Evolutionary conservation across 768 basidiomycete genomes (phyloP), one percentile per base, ranked within the genome.

Genomic region (Rhizopogon roseolus): DNA sequence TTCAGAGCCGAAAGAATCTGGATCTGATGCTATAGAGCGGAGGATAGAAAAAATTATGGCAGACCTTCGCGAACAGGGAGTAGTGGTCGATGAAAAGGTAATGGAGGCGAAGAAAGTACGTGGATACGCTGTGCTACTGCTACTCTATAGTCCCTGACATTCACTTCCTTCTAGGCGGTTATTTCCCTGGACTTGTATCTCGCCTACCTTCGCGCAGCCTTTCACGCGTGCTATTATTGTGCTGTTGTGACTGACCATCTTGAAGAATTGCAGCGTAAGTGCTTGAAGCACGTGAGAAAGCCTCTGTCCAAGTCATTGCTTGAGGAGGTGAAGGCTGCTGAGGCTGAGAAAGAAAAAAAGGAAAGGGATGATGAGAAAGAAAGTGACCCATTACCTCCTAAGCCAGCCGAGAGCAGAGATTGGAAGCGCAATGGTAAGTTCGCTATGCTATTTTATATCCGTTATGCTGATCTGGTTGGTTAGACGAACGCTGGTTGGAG

Each of bases 151-250:
- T 55, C 49, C 45, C 36, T 48, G 43, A 48, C 46, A 22, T 48
- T 22, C 54, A 63, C 49, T 57, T 62, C 50, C 32, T 55, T 62
- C 37, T 66, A 93, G 90, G 83, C 84, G 62, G 80, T 82, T 64
- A 75, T 94, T 63, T 81, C 89, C 63, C 81, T 98, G 71, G 97
- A 99, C 75, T 76, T 96, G 70, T 93, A 93, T 72, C 77, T 98
- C 70, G 86, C 88, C 49, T 98, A 97, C 73, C 76, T 99, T 66
- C 91, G 97, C 61, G 80, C 85, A 67, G 95, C 90, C 52, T 94
- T 88, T 73, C 81, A 93, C 81, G 86, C 91, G 65, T 97, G 97
- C 82, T 99, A 96, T 74, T 99, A 99, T 75, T 99, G 97, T 79
- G 86, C 88, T 63, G 85, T 92, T 67, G 82, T 91, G 61, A 88